Percentiles rank a stretch among this genome's conserved stretches.
Evolutionary conservation across 1,284 basidiomycete genomes (phyloP).

Genomic region (Trichosporon inkin): DNA sequence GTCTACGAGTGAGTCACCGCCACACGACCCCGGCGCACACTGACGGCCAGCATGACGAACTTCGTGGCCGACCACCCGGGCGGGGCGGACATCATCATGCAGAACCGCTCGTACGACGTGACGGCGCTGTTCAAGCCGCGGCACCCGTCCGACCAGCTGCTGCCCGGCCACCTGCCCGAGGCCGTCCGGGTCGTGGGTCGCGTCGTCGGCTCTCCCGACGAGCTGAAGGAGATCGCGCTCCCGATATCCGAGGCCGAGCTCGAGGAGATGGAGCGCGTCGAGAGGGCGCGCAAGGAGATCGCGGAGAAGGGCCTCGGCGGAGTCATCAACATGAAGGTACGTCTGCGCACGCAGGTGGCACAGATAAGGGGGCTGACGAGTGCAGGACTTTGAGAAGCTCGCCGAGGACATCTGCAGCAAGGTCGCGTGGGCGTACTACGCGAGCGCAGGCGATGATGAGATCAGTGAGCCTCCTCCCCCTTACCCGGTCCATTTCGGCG

Average conservation of each 20-base stretch:
- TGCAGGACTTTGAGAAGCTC: conserved; percentile 50
- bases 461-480: conserved; percentile 57
- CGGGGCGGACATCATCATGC: conserved; percentile 42
- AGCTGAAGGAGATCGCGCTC: conserved; percentile 35
- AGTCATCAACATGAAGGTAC: conserved; percentile 40
- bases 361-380: neutral
- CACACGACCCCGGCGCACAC: neutral
- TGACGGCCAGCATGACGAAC: conserved; percentile 37
- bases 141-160: conserved; percentile 45
- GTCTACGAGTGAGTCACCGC: conserved; percentile 42
- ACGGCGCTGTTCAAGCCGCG: conserved; percentile 44
- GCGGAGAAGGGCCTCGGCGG: conserved; percentile 41
- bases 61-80: conserved; percentile 46
- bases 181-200: conserved; percentile 35
- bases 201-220: conserved; percentile 25
- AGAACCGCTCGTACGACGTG: conserved; percentile 42
- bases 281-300: conserved; percentile 33
- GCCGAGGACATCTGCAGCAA: conserved; percentile 63
- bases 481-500: no score
- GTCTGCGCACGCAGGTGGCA: neutral
- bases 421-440: conserved; percentile 75
- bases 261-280: conserved; percentile 37
- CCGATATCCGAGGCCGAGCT: conserved; percentile 37
- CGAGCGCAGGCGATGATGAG: conserved; percentile 75
- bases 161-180: conserved; percentile 37